A percentile compares a stretch with the other conserved stretches of the same genome.
Evolutionary conservation across 345 rosid genomes (phyloP).

Genomic region (Aethionema arabicum): DNA sequence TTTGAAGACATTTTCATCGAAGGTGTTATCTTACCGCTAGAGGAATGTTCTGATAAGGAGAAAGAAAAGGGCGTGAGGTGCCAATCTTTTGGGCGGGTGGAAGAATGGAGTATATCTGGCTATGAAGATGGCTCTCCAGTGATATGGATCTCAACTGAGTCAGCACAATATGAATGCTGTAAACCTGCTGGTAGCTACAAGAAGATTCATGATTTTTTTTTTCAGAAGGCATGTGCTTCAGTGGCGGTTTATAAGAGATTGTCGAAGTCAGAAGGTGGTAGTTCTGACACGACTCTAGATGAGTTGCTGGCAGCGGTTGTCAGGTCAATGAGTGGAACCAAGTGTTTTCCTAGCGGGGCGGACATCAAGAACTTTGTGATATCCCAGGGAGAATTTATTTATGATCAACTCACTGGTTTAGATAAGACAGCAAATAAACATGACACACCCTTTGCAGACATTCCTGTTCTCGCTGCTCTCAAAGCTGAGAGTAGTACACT

Average conservation of each 20-base stretch:
- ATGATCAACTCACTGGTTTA: constrained; percentile 61
- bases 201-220: constrained; percentile 49
- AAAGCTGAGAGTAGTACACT: constrained; percentile 46
- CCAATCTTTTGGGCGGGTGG: constrained; percentile 49
- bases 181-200: constrained; percentile 58
- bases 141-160: constrained; percentile 62
- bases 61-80: constrained; percentile 53
- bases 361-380: constrained; percentile 54
- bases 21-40: constrained; percentile 52
- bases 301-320: constrained; percentile 62
- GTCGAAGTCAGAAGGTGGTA: constrained; percentile 55
- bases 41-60: constrained; percentile 41
- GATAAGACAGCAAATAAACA: constrained; percentile 53
- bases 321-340: constrained; percentile 55
- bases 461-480: constrained; percentile 56
- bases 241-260: constrained; percentile 61
- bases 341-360: constrained; percentile 44
- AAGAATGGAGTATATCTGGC: constrained; percentile 66
- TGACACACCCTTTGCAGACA: constrained; percentile 41
- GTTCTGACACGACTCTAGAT: constrained; percentile 55
- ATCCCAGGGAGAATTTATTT: constrained; percentile 70
- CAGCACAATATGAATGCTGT: constrained; percentile 56
- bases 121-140: constrained; percentile 65
- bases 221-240: constrained; percentile 56
- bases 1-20: constrained; percentile 50